Evolutionary conservation across 441 rosid genomes (phyloP).

Genomic region (Sinapis alba): DNA sequence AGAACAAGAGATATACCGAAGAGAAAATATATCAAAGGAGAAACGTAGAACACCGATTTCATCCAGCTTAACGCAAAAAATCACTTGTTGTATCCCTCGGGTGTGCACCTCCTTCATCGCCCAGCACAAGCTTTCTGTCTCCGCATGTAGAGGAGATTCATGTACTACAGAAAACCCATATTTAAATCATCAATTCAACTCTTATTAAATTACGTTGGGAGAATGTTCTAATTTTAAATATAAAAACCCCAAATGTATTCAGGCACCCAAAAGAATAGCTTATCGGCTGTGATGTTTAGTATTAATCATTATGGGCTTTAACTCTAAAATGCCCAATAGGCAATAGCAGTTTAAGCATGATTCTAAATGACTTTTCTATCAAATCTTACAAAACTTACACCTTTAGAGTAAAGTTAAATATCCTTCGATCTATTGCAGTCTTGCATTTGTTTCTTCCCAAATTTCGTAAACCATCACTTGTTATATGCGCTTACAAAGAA

Average conservation of each 20-base stretch:
- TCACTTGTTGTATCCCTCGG: too few relatives aligned
- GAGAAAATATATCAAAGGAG: too few relatives aligned
- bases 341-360: background rate
- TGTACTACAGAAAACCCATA: background rate
- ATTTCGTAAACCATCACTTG: background rate
- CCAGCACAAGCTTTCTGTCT: too few relatives aligned
- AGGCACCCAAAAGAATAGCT: background rate
- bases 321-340: background rate
- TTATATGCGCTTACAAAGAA: background rate
- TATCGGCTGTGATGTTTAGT: background rate
- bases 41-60: too few relatives aligned
- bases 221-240: background rate
- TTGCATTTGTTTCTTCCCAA: background rate
- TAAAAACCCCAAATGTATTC: too few relatives aligned
- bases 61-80: too few relatives aligned
- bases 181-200: too few relatives aligned
- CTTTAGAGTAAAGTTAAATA: background rate
- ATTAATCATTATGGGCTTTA: background rate
- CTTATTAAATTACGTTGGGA: background rate
- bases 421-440: background rate
- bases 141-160: too few relatives aligned
- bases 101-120: too few relatives aligned
- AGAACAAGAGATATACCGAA: too few relatives aligned
- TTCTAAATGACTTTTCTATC: background rate
- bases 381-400: background rate